Base-by-base conservation (phyloP, 1,139 yeast genomes). In the Pichia sp. region DNA sequence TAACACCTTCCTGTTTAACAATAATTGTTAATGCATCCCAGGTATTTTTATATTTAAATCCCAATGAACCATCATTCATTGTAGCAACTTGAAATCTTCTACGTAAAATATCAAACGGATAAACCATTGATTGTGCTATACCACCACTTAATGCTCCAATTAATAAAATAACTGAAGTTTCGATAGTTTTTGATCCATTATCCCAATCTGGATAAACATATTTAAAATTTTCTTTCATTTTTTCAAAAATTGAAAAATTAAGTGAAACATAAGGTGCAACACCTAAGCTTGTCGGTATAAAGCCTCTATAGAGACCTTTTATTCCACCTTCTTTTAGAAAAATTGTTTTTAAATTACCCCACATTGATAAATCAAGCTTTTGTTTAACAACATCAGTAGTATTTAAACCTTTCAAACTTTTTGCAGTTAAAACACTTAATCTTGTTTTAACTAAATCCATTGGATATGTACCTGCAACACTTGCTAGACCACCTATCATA, bases 201-300 rank as follows among this genome's bases (percentile, higher is more conserved):
- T 48, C 34, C 63, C 75, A 67, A 11, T 58, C 54, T 47, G 68
- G 47, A 13, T n/a, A 41, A 4, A 30, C 3, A 10, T n/a, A 5
- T 2, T 61, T 60, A 9, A 62, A 46, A 53, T 65, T 64, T 58
- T 86, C 95, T 56, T 93, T 81, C 60, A 90, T 66, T 55, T 79
- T 81, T 63, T 93, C 98, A 71, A 91, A 93, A 45, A 89, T 81
- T 8, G 96, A 87, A 67, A 93, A 93, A 69, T 91, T 93, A 52
- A 93, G 77, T 4, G 96, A 96, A 44, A 89, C 97, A 63, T 91
- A 93, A 0, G 99, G 98, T 1, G 96, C 97, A 16, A 93, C 97
- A 1, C 98, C 98, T 58, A 88, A 70, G 3, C 91, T 81, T 0
- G 99, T 91, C 8, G 98, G 97, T 55, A 84, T 73, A 11, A 91